phyloP scores from a whole-genome alignment of 2,329 filamentous ascomycete species.

The Talaromyces atroroseus region DNA sequence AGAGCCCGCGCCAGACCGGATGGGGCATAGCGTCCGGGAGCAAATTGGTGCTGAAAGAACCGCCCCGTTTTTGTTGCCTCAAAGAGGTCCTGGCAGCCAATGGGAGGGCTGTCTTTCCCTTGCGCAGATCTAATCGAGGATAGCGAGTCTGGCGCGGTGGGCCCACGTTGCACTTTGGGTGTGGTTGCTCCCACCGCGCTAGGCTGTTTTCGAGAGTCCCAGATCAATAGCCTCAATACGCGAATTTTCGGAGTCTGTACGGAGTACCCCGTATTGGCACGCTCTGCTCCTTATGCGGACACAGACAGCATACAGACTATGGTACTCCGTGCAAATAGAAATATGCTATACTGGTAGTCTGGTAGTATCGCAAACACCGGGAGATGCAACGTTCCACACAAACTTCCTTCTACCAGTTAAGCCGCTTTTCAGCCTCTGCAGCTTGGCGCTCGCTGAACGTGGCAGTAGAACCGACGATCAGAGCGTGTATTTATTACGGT shows the following conservation, averaged over 20 bases:
- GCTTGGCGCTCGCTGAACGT: background rate
- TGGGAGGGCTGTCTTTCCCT: background rate
- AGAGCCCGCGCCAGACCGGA: background rate
- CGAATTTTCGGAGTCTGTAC: too few species aligned
- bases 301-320: too few species aligned
- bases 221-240: too few species aligned
- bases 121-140: background rate
- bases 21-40: background rate
- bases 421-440: constrained; percentile 2
- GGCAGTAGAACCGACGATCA: background rate
- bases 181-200: background rate
- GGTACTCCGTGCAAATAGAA: too few species aligned
- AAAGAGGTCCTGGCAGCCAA: background rate
- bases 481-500: background rate
- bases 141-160: background rate
- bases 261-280: background rate
- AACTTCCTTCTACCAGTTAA: background rate
- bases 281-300: too few species aligned
- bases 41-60: background rate
- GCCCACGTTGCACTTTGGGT: background rate
- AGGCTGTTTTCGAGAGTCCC: background rate
- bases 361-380: too few species aligned
- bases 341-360: too few species aligned
- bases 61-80: background rate
- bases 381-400: background rate